phyloP scores from a whole-genome alignment of 75 land plant genomes.

The Pseudotsuga menziesii region DNA sequence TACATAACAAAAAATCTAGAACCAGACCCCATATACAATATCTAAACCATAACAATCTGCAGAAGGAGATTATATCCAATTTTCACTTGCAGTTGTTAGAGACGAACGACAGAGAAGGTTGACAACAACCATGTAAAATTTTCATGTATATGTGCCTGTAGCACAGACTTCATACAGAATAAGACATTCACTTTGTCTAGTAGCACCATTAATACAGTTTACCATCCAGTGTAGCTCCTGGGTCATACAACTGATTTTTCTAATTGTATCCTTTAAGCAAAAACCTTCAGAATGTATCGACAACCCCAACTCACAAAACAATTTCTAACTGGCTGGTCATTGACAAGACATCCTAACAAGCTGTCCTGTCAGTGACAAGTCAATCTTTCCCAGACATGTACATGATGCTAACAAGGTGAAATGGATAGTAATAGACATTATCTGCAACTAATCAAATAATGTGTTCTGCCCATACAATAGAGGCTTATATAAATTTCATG shows the following conservation, averaged over 20 bases:
- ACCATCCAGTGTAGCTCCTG: neutral
- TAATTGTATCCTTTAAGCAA: too few species aligned
- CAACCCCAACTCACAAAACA: constrained; percentile 8
- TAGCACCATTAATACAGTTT: constrained; percentile 2
- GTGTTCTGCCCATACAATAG: too few species aligned
- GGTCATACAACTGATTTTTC: neutral
- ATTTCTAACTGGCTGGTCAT: constrained; percentile 6
- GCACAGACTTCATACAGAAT: neutral
- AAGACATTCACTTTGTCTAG: neutral
- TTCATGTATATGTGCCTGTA: neutral
- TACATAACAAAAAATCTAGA: neutral
- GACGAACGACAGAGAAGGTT: neutral
- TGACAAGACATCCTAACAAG: neutral
- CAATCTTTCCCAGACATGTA: neutral
- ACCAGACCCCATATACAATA: constrained; percentile 3
- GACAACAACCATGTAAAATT: neutral
- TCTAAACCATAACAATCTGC: neutral
- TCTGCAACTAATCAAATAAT: neutral
- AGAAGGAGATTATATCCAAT: neutral
- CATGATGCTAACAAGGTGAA: neutral
- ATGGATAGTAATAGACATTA: neutral
- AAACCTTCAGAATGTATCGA: constrained; percentile 4
- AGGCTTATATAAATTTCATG: neutral
- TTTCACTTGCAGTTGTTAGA: neutral
- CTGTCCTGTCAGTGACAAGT: constrained; percentile 12